These are phyloP conservation scores for Aegilops speltoides DNA, from an alignment of 176 grass and related monocot species.

Conservation along the genomic window DNA sequence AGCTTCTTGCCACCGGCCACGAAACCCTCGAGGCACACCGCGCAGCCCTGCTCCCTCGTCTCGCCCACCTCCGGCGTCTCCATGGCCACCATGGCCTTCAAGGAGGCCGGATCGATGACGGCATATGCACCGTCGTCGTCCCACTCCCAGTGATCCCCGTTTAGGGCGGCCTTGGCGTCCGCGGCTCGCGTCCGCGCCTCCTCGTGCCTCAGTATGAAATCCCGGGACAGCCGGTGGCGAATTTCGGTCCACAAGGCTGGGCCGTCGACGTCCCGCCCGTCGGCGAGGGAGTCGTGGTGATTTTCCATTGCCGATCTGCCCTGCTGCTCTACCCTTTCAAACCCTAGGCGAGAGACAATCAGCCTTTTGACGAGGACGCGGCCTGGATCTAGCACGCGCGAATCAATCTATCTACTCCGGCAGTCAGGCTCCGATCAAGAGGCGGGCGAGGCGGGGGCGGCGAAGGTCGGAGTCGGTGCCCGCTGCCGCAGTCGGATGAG, in stretches of 20 bases:
- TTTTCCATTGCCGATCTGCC: not conserved
- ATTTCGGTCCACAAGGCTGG: not conserved
- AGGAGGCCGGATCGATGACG: not conserved
- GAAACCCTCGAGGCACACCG: not conserved
- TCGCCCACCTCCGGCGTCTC: not conserved
- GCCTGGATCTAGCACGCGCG: not conserved
- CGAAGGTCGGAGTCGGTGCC: not conserved
- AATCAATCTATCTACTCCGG: not conserved
- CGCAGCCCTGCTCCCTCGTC: not conserved
- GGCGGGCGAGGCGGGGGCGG: not conserved
- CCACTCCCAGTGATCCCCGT: not conserved
- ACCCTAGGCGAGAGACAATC: not conserved
- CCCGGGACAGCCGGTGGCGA: not conserved
- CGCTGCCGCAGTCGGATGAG: not conserved
- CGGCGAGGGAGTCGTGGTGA: not conserved
- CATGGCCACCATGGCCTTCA: not conserved
- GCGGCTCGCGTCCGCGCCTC: not conserved
- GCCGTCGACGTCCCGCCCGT: not conserved
- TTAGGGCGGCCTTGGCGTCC: not conserved
- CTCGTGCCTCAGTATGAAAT: not conserved
- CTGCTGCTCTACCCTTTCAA: not conserved
- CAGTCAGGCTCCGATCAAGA: not conserved
- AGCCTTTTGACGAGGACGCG: not conserved
- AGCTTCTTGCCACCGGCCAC: not conserved
- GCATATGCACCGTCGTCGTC: not conserved